phyloP scores from a whole-genome alignment of 805 yeast species.

The Saccharomycopsis fermentans region DNA sequence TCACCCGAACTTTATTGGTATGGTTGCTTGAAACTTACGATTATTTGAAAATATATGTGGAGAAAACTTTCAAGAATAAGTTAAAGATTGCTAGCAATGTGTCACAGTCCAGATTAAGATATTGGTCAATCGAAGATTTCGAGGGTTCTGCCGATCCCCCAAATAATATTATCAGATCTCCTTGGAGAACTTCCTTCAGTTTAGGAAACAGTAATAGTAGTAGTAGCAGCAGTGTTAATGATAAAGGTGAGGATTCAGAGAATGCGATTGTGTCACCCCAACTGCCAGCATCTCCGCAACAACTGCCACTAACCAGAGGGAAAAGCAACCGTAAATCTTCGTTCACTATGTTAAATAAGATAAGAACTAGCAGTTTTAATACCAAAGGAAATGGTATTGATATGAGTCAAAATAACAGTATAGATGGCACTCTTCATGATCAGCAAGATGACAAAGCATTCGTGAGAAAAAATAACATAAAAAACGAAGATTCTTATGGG shows the following conservation, averaged over 20 bases:
- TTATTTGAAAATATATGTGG: slow-evolving; percentile 55
- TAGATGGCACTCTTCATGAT: neutral
- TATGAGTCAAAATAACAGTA: neutral
- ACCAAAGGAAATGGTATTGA: neutral
- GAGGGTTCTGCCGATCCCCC: slow-evolving; percentile 1
- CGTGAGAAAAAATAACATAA: neutral
- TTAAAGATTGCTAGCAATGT: neutral
- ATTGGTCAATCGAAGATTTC: slow-evolving; percentile 31
- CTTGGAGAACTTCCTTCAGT: neutral
- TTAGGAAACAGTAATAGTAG: neutral
- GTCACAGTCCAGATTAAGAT: slow-evolving; percentile 23
- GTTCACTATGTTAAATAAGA: neutral
- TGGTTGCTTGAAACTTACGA: slow-evolving; percentile 48
- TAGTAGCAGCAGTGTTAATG: neutral
- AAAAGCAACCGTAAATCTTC: neutral
- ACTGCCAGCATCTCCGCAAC: neutral
- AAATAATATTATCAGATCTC: neutral
- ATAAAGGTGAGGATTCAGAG: neutral
- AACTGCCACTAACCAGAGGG: neutral
- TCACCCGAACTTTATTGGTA: slow-evolving; percentile 71
- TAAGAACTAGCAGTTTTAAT: neutral
- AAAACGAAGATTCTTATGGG: slow-evolving; percentile 14
- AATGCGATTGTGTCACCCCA: neutral
- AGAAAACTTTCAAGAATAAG: slow-evolving; percentile 43
- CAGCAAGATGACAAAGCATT: neutral